These are phyloP conservation scores for Cytidiella melzeri DNA, from an alignment of 768 basidiomycete genomes.

Conservation along the genomic window DNA sequence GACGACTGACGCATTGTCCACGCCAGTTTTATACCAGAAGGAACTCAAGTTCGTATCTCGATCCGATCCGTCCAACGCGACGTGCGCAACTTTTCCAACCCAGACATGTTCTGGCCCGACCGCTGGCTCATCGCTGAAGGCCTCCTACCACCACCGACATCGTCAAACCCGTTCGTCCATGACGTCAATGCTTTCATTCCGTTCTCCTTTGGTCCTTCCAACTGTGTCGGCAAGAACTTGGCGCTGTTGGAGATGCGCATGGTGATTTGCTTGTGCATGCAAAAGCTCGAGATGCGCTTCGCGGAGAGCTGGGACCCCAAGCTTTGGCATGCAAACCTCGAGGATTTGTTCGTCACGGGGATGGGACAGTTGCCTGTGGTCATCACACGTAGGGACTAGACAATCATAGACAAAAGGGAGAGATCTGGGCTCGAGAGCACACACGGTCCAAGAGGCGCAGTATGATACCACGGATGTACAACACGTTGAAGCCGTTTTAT, in stretches of 20 bases:
- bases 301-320: constrained; percentile 25
- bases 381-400: neutral
- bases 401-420: neutral
- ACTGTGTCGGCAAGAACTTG: constrained; percentile 44
- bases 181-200: constrained; percentile 34
- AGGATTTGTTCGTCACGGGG: constrained; percentile 25
- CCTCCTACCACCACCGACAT: neutral
- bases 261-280: constrained; percentile 25
- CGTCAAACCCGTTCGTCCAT: constrained; percentile 10
- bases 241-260: constrained; percentile 33
- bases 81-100: constrained; percentile 36
- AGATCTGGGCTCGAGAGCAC: too few species aligned
- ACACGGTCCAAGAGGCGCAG: too few species aligned
- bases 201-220: constrained; percentile 42
- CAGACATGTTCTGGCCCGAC: constrained; percentile 36
- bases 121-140: constrained; percentile 30
- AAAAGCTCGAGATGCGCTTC: constrained; percentile 29
- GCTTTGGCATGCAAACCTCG: constrained; percentile 22
- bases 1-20: too few species aligned
- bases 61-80: constrained; percentile 38
- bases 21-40: constrained; percentile 15
- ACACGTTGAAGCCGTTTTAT: too few species aligned
- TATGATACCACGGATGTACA: too few species aligned
- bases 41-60: constrained; percentile 22
- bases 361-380: constrained; percentile 21